Conservation (phyloP, 2,329 filamentous ascomycete genomes). For the Reticulascus tulasneorum region DNA sequence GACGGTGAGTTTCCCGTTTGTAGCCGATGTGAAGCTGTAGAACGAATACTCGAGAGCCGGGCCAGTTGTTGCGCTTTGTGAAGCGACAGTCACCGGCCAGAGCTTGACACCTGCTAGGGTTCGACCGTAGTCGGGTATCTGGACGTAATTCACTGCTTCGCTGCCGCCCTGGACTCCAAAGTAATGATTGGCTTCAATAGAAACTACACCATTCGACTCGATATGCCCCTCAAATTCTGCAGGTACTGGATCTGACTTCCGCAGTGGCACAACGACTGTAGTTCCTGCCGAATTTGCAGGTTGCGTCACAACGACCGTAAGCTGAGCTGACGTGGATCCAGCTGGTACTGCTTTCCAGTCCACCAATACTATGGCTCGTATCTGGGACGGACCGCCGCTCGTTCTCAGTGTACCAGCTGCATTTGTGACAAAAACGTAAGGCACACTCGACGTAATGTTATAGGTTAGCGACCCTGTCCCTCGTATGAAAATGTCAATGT, state of each 20-base stretch:
- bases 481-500: background rate
- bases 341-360: too few species aligned
- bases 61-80: background rate
- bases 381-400: too few species aligned
- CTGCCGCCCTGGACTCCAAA: too few species aligned
- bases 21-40: fast-evolving
- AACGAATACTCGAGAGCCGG: background rate
- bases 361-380: too few species aligned
- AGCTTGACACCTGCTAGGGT: background rate
- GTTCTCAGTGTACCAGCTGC: too few species aligned
- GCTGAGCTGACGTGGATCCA: too few species aligned
- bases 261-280: too few species aligned
- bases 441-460: background rate
- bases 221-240: too few species aligned
- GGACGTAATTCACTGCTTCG: background rate
- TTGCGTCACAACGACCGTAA: too few species aligned
- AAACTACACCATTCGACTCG: background rate
- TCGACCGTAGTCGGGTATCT: background rate
- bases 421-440: background rate
- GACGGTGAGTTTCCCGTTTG: background rate
- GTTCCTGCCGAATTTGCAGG: too few species aligned
- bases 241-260: too few species aligned
- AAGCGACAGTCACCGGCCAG: background rate
- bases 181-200: background rate
- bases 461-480: background rate